These are phyloP conservation scores for Cercospora sp. DNA, from an alignment of 2,329 filamentous ascomycete species.

Conservation along the genomic window DNA sequence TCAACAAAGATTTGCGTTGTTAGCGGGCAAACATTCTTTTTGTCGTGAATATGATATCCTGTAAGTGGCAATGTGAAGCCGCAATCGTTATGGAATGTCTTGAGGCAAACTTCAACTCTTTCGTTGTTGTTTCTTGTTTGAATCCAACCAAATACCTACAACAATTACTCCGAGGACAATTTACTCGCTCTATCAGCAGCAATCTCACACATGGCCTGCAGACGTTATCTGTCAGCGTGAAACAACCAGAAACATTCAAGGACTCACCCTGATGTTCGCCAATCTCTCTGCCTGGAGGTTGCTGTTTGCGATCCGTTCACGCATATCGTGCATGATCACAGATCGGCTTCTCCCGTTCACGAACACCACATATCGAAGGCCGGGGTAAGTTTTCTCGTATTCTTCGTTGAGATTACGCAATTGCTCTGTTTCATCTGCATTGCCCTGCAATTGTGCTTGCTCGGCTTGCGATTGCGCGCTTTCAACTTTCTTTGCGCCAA, in stretches of 20 bases:
- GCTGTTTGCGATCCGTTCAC: constrained; percentile 65
- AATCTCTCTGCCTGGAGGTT: constrained; percentile 67
- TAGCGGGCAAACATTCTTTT: neutral
- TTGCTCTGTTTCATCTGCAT: constrained; percentile 55
- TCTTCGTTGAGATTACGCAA: constrained; percentile 68
- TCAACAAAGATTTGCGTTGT: neutral
- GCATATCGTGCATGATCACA: constrained; percentile 81
- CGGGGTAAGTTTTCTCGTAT: constrained; percentile 80
- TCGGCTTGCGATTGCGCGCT: constrained; percentile 78
- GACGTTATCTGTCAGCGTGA: constrained; percentile 24
- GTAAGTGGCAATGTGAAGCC: neutral
- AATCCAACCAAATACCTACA: neutral
- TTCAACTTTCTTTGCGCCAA: constrained; percentile 79
- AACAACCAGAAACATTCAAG: constrained; percentile 9
- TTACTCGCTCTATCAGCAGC: constrained; percentile 76
- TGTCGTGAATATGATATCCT: neutral
- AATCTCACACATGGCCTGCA: constrained; percentile 86
- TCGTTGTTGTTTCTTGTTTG: too few relatives aligned
- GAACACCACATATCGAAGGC: constrained; percentile 85
- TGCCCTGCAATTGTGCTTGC: constrained; percentile 69
- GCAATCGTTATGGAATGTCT: neutral
- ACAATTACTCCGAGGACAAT: constrained; percentile 39
- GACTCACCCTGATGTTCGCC: constrained; percentile 70
- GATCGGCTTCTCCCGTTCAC: constrained; percentile 77
- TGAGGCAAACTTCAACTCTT: neutral